These are phyloP conservation scores for Mallotus japonicus DNA, from an alignment of 441 rosid genomes.

Conservation along the genomic window DNA sequence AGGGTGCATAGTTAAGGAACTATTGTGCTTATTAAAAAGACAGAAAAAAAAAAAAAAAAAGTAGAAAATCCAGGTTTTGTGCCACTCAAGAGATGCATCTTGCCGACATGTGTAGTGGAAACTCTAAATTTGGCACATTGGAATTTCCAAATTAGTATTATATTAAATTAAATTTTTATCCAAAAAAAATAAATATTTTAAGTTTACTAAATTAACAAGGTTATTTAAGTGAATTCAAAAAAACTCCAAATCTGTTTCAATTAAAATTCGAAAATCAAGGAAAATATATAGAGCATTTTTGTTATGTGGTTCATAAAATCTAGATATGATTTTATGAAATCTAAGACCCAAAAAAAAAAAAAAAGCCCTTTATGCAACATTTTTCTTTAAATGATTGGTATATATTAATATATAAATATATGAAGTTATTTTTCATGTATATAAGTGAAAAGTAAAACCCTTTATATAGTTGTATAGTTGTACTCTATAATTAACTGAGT, in stretches of 20 bases:
- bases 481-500: neutral
- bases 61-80: conserved; percentile 1
- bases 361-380: neutral
- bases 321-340: conserved; percentile 4
- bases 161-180: neutral
- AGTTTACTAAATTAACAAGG: neutral
- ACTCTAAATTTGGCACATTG: conserved; percentile 29
- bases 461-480: neutral
- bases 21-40: neutral
- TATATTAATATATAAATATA: neutral
- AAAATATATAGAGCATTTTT: conserved; percentile 29
- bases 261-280: conserved; percentile 35
- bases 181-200: neutral
- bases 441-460: neutral
- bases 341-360: neutral
- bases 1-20: conserved; percentile 23
- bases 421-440: neutral
- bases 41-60: conserved; percentile 8
- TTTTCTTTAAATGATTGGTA: conserved; percentile 2
- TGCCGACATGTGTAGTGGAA: conserved; percentile 26
- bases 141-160: conserved; percentile 27
- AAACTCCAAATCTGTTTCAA: conserved; percentile 21
- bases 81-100: conserved; percentile 17
- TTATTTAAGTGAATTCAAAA: conserved; percentile 11
- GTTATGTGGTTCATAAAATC: conserved; percentile 21